Percentiles rank a stretch among this genome's conserved stretches.
Evolutionary conservation across 2,329 filamentous ascomycete species (phyloP).

Genomic region (Periglandula ipomoeae): DNA sequence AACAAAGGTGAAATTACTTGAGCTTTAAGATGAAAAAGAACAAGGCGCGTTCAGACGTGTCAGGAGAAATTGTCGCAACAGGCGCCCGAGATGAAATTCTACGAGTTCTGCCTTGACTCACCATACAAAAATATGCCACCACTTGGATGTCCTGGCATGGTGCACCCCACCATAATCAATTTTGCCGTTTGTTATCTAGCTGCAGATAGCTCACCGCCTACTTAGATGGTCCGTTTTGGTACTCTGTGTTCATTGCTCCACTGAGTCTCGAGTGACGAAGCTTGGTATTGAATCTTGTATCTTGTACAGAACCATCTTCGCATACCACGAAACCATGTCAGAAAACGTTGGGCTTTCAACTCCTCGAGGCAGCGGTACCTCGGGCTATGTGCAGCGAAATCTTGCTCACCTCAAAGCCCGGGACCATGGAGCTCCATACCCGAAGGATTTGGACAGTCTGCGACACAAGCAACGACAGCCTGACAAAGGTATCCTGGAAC

Average conservation of each 20-base stretch:
- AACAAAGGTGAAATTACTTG: too few relatives aligned
- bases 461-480: constrained; percentile 75
- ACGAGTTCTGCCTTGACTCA: neutral
- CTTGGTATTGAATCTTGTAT: neutral
- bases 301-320: neutral
- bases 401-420: constrained; percentile 79
- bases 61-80: neutral
- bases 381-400: constrained; percentile 95
- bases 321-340: constrained; percentile 54
- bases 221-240: neutral
- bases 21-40: too few relatives aligned
- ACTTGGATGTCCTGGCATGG: too few relatives aligned
- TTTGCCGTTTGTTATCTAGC: constrained; percentile 16
- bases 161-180: constrained; percentile 16
- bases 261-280: neutral
- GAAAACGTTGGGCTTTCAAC: constrained; percentile 95
- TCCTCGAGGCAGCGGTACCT: constrained; percentile 89
- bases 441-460: constrained; percentile 57
- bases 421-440: constrained; percentile 71
- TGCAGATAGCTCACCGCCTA: constrained; percentile 14
- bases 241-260: neutral
- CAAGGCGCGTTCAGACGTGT: too few relatives aligned
- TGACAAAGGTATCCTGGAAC: constrained; percentile 86
- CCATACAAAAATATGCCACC: neutral
- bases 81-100: neutral